Evolutionary conservation across 2,329 filamentous ascomycete species (phyloP), one percentile per base, ranked within the genome.

Genomic region (Curvularia lunata): DNA sequence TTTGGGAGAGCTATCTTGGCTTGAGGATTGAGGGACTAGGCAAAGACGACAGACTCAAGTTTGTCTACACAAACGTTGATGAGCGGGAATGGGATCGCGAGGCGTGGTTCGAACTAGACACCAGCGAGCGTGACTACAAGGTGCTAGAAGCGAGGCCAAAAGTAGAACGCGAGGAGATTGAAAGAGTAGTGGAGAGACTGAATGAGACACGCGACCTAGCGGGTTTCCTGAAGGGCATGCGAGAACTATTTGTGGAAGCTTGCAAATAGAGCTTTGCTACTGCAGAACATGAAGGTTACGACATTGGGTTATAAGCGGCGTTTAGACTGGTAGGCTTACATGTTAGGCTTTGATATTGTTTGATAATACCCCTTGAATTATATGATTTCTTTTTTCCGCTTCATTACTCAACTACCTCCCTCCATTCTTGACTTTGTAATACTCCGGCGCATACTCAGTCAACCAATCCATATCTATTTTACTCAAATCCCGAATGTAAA

Each of bases 401-500:
- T 43, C 5, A 32, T 10, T 9, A 4, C 5, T 9, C 23, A 25
- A 54, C 61, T 30, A 59, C 37, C 55, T 38, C 32, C 48, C 50
- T 50, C 57, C 64, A 38, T 74, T 56, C 58, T 64, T 73, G 9
- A 75, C 56, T 57, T 70, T 73, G 42, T 77, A 78, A 53, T 73
- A 98, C 53, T 89, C 88, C 0, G 91, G 87, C 13, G 91, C 92
- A 81, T 94, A 96, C 75, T 98, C 92, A 47, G 93, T 75, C 66
- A 99, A 82, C 91, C 94, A 99, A n/a, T 81, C 82, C 82, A 92
- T 97, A 74, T 97, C 91, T 68, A 98, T 91, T 80, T 91, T 95
- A n/a, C 89, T 95, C 58, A 98, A 81, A 76, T 98, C 94, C 54
- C 92, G 84, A 68, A 99, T 96, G 73, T 89, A 98, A 0, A 86